Conservation (phyloP, 257 asterid species). For the Galeopsis tetrahit region DNA sequence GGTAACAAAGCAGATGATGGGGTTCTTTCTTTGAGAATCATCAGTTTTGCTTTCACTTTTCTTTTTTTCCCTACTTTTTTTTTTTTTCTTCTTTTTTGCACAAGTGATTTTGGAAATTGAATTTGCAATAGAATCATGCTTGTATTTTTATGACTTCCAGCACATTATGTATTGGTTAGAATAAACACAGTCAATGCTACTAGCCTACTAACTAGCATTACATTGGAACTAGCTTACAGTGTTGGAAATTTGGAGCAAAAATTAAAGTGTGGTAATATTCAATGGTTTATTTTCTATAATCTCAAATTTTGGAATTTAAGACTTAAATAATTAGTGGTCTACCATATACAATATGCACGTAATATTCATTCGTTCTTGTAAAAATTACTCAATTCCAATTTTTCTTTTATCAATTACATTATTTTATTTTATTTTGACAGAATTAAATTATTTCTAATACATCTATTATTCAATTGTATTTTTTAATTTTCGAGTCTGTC, state of each 20-base stretch:
- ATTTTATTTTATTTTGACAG: too few relatives aligned
- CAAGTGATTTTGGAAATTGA: background rate
- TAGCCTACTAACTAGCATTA: background rate
- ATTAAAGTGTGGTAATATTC: too few relatives aligned
- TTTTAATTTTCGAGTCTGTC: too few relatives aligned
- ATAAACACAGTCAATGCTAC: background rate
- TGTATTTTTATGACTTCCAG: background rate
- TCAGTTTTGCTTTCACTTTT: conserved; percentile 9
- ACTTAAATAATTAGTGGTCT: too few relatives aligned
- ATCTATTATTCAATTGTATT: too few relatives aligned
- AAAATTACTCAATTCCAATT: too few relatives aligned
- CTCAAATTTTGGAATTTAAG: background rate
- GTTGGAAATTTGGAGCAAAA: too few relatives aligned
- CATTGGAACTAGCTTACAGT: background rate
- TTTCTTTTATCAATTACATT: too few relatives aligned
- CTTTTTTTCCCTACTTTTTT: background rate
- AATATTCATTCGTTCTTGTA: too few relatives aligned
- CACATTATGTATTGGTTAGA: background rate
- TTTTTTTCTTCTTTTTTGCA: background rate
- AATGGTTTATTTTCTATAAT: too few relatives aligned
- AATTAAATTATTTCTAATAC: too few relatives aligned
- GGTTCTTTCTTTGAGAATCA: background rate
- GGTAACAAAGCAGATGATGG: background rate
- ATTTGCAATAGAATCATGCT: background rate
- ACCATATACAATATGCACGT: too few relatives aligned